Evolutionary conservation across 2,329 filamentous ascomycete species (phyloP).

Genomic region (Xylaria sp.): DNA sequence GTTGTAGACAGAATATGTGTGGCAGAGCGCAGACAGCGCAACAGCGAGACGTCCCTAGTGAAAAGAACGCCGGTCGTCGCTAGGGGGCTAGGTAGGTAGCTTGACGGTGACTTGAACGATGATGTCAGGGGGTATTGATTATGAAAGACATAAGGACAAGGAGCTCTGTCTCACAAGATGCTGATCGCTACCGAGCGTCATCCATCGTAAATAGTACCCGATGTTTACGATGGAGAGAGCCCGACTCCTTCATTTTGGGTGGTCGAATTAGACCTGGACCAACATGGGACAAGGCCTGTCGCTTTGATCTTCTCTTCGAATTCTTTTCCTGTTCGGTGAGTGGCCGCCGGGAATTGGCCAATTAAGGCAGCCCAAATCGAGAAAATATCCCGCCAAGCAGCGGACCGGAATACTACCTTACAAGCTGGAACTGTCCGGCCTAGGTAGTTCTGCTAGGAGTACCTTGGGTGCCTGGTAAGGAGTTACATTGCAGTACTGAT

Average conservation of each 20-base stretch:
- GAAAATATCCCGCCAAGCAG: conserved; percentile 3
- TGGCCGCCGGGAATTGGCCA: conserved; percentile 6
- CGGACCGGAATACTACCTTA: conserved; percentile 16
- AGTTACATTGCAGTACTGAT: too few species aligned
- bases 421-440: conserved; percentile 6
- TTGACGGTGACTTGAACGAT: neutral
- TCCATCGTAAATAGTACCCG: neutral
- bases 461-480: neutral
- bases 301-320: conserved; percentile 6
- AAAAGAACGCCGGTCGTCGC: too few species aligned
- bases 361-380: neutral
- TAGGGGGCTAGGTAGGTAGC: too few species aligned
- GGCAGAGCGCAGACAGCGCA: too few species aligned
- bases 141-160: conserved; percentile 1
- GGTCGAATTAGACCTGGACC: neutral
- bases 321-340: conserved; percentile 24
- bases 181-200: conserved; percentile 2
- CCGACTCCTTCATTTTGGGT: conserved; percentile 15
- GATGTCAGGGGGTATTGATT: conserved; percentile 2
- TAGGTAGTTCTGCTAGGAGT: neutral
- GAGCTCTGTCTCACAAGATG: conserved; percentile 1
- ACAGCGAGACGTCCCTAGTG: too few species aligned
- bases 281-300: neutral
- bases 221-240: conserved; percentile 2
- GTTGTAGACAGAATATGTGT: neutral